Base-by-base conservation (phyloP, 1,139 yeast species). In the Meyerozyma carpophila region DNA sequence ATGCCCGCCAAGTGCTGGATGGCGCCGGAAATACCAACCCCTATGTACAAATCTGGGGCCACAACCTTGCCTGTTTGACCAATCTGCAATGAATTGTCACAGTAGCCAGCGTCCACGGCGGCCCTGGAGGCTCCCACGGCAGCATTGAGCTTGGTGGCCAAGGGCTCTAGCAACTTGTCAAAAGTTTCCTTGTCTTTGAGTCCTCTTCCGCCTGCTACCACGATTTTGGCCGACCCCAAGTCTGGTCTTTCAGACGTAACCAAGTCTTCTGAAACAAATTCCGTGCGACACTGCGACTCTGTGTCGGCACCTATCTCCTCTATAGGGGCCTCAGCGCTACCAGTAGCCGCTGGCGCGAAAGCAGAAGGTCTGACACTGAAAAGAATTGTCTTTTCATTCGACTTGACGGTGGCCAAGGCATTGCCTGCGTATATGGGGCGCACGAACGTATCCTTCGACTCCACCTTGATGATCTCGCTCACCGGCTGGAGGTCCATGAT, bases 41-140 rank as follows among this genome's bases (percentile, higher is more conserved):
- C 98, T 45, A 93, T 66, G 63, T 93, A 93, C 55, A 91, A 77
- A 37, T 91, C 96, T 14, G 98, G 98, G 3, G 98, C 98, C 41
- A 93, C 95, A 44, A 91, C 91, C 63, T 93, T 93, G 58, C 98
- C 98, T 10, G 98, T 93, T 70, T 93, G 98, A 44, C 98, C 98
- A 48, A 93, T 93, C 69, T 93, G 98, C 54, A 93, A 77, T n/a
- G 98, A 90, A 68, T 93, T 93, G 62, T 93, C 98, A 59, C 96
- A 91, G 63, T 80, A 90, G 0, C 97, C 98, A 40, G 95, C 78
- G 64, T 93, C 98, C 26, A 93, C 98, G 16, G 98, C 98, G 14
- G 97, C 98, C 65, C 98, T 83, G 7, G 96, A 89, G 9, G 98
- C 98, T 58, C 98, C 98, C 41, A 93, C 86, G 42, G 96, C 98